Evolutionary conservation across 2,329 filamentous ascomycete species (phyloP), one percentile per base, ranked within the genome.

Genomic region (Aspergillaceae sp.): DNA sequence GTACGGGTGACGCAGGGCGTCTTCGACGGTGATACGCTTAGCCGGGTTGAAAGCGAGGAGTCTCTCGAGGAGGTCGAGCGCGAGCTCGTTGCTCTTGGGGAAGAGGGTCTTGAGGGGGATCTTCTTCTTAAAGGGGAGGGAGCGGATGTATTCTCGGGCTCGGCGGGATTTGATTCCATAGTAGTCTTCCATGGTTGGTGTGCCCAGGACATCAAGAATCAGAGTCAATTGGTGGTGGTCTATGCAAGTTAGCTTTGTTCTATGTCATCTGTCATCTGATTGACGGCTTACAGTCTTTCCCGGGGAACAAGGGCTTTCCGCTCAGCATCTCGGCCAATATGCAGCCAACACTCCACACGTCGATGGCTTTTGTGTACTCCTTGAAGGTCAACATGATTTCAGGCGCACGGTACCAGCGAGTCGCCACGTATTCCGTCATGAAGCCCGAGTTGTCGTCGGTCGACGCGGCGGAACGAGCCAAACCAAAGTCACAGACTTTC

Each of bases 381-480:
- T 98, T 97, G 77, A 97, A 98, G 8, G 92, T 98, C 74, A 98
- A 84, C 92, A 98, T 98, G 69, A 98, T 98, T 68, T 98, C 92
- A 3, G 92, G 92, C 4, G 92, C 92, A 70, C 92, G 89, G 72
- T 98, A 98, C 92, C 92, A 98, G 62, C 92, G 84, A 41, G 92
- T 98, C 43, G 92, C 92, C 47, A 98, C 92, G 67, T 98, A 98
- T 94, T 98, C 92, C 10, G 92, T 98, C 92, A 98, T 98, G 80
- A 98, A 98, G 26, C 92, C 92, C n/a, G 91, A 96, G 73, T 98
- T 98, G 70, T 98, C 92, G 64, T 98, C 92, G 57, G 94, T 94
- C 7, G 91, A 96, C 6, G 92, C 92, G 8, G 92, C 92, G 7
- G 91, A 97, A 62, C 90, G 84, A 42, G 92, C 92, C 47, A 98